phyloP scores from a whole-genome alignment of 345 rosid genomes.

The Viola odorata region DNA sequence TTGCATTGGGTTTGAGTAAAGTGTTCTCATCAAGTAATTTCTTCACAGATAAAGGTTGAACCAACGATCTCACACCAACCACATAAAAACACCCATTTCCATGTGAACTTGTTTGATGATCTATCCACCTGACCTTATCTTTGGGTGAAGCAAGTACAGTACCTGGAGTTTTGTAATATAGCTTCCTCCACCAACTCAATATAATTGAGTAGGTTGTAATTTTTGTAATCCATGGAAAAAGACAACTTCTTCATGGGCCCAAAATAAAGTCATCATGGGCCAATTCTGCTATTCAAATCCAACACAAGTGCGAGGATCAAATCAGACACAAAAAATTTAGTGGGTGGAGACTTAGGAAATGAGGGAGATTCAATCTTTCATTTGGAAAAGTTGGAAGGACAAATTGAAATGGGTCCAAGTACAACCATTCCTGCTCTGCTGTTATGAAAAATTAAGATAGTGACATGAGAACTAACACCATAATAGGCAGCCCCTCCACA shows the following conservation, averaged over 20 bases:
- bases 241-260: neutral
- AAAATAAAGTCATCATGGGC: neutral
- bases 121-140: too few relatives aligned
- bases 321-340: slow-evolving; percentile 7
- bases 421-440: slow-evolving; percentile 3
- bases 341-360: slow-evolving; percentile 3
- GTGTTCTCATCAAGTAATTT: too few relatives aligned
- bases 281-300: neutral
- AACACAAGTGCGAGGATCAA: slow-evolving; percentile 24
- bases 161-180: too few relatives aligned
- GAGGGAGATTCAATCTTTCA: slow-evolving; percentile 12
- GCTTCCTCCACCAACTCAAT: too few relatives aligned
- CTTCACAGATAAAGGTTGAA: too few relatives aligned
- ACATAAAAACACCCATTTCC: too few relatives aligned
- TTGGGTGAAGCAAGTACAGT: too few relatives aligned
- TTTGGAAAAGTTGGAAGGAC: slow-evolving; percentile 19
- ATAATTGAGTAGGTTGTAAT: too few relatives aligned
- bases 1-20: too few relatives aligned
- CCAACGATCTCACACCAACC: too few relatives aligned
- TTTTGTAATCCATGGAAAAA: too few relatives aligned
- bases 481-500: slow-evolving; percentile 1
- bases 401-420: slow-evolving; percentile 5
- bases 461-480: slow-evolving; percentile 38
- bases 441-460: slow-evolving; percentile 21
- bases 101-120: too few relatives aligned